These are phyloP conservation scores for Hypomontagnella monticulosa DNA, from an alignment of 495 filamentous ascomycete species.

Conservation along the genomic window DNA sequence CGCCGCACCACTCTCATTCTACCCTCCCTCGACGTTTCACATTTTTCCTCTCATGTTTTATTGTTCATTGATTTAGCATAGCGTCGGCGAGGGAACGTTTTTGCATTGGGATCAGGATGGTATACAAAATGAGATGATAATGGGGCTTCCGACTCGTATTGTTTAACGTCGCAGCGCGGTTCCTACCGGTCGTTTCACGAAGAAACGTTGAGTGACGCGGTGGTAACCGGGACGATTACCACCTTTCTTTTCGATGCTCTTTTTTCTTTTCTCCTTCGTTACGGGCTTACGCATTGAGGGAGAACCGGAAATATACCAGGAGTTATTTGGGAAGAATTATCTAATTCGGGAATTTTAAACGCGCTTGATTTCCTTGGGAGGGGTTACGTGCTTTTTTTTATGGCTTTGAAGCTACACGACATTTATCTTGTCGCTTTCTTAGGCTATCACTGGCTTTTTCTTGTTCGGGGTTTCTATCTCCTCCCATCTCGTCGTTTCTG, in stretches of 20 bases:
- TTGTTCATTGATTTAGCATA: conserved; percentile 38
- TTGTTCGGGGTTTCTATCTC: conserved; percentile 1
- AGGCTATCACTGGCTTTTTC: conserved; percentile 8
- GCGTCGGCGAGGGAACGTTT: conserved; percentile 33
- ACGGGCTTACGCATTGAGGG: conserved; percentile 24
- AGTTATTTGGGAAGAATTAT: conserved; percentile 29
- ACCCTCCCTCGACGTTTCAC: background rate
- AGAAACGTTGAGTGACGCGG: conserved; percentile 21
- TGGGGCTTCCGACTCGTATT: conserved; percentile 26
- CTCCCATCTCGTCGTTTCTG: conserved; percentile 6
- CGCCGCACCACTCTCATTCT: conserved; percentile 24
- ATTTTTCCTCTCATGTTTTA: conserved; percentile 9
- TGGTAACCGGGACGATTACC: conserved; percentile 13
- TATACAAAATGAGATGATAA: conserved; percentile 37
- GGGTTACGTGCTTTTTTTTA: conserved; percentile 11
- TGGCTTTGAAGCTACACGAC: background rate
- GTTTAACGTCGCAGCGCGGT: conserved; percentile 24
- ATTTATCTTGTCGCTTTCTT: conserved; percentile 1
- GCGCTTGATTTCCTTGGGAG: conserved; percentile 18
- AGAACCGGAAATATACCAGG: conserved; percentile 37
- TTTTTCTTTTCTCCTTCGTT: conserved; percentile 1
- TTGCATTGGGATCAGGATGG: conserved; percentile 33
- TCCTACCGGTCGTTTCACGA: conserved; percentile 28
- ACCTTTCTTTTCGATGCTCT: conserved; percentile 5
- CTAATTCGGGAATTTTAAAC: background rate